Conservation (phyloP, 2,329 filamentous ascomycete genomes). For the Akanthomyces muscarius region DNA sequence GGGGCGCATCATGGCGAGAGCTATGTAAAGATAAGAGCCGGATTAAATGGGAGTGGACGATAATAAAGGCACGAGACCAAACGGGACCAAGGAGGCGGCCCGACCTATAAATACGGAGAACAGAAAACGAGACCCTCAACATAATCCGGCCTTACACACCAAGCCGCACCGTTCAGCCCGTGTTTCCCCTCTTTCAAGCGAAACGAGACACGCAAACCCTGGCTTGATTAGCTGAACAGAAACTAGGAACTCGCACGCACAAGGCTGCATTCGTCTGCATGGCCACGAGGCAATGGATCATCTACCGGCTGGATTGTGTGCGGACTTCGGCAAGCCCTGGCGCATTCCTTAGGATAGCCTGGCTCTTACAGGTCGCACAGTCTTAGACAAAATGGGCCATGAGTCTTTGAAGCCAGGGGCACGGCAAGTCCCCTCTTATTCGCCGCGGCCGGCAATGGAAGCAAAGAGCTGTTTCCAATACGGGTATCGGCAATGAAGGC, state of each 20-base stretch:
- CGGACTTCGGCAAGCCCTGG: constrained; percentile 15
- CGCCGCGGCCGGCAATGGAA: neutral
- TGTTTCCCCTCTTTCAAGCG: constrained; percentile 8
- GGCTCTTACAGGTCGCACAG: neutral
- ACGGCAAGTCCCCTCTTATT: neutral
- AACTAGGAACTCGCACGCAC: constrained; percentile 15
- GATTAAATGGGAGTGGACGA: neutral
- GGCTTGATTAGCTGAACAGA: neutral
- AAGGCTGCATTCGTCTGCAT: constrained; percentile 8
- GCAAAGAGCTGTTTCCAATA: neutral
- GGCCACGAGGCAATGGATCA: constrained; percentile 9
- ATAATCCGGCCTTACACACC: neutral
- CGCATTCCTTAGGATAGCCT: neutral
- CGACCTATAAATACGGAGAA: neutral
- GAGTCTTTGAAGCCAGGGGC: neutral
- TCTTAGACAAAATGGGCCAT: neutral
- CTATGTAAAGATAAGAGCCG: neutral
- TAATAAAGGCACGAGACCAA: neutral
- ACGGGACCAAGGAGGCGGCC: neutral
- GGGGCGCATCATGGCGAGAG: constrained; percentile 24
- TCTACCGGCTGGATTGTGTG: neutral
- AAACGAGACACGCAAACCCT: neutral
- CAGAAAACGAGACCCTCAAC: neutral
- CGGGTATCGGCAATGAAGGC: neutral
- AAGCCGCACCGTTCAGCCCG: neutral